Conservation (phyloP, 1,139 yeast genomes). For the Protomyces pachydermus region DNA sequence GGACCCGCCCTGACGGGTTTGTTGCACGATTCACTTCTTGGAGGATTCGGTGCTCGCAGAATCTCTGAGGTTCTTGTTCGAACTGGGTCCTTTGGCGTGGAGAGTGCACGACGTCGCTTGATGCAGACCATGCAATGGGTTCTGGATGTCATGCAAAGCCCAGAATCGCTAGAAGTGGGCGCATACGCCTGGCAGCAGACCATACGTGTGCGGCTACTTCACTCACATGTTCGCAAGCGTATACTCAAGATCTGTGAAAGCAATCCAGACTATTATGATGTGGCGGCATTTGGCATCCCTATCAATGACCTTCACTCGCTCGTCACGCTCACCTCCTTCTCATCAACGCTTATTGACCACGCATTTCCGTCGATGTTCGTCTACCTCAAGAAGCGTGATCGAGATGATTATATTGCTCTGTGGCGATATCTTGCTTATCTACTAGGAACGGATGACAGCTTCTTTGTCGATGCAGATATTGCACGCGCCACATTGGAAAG, state of each 20-base stretch:
- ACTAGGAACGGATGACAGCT: constrained; percentile 19
- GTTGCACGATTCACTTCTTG: constrained; percentile 15
- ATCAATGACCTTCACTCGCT: constrained; percentile 20
- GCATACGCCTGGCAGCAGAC: constrained; percentile 20
- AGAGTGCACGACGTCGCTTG: constrained; percentile 22
- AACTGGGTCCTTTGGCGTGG: constrained; percentile 23
- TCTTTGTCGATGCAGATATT: constrained; percentile 13
- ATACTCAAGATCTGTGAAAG: constrained; percentile 3
- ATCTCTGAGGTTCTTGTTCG: constrained; percentile 22
- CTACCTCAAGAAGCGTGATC: constrained; percentile 10
- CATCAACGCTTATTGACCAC: constrained; percentile 17
- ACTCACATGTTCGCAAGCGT: constrained; percentile 19
- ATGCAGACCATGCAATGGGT: constrained; percentile 25
- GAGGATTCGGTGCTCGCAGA: constrained; percentile 24
- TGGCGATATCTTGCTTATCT: constrained; percentile 25
- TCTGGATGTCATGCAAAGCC: constrained; percentile 20
- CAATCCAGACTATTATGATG: constrained; percentile 18
- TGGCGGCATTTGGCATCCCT: constrained; percentile 14
- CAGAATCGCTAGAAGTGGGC: constrained; percentile 14
- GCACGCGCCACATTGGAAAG: constrained; percentile 23
- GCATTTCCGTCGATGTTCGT: constrained; percentile 23
- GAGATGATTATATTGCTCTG: constrained; percentile 23
- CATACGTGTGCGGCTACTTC: constrained; percentile 24
- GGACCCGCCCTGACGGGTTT: constrained; percentile 24
- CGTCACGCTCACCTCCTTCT: constrained; percentile 20